Base-by-base conservation (phyloP, 805 yeast species). In the Danielia reshetovae region DNA sequence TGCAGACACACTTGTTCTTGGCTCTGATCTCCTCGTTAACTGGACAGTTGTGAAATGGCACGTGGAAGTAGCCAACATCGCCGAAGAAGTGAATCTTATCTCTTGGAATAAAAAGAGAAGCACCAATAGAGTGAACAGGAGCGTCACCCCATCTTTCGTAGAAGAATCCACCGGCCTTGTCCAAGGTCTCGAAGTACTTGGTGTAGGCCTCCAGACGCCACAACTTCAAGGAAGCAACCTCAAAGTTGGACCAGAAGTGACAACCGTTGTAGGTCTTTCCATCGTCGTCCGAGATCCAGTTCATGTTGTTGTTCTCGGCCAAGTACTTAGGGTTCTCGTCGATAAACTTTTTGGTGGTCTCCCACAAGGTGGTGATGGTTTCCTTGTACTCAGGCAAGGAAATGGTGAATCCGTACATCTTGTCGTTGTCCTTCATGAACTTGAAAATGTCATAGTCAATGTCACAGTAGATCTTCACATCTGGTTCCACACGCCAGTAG, bases 401-500 rank as follows among this genome's bases (percentile, higher is more conserved):
- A 34, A 93, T 82, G 23, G 90, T 86, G 62, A 89, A 90, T 2
- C 95, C 94, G 58, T 90, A 93, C 40, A 75, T 79, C 61, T 88
- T 88, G 40, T 75, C 65, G 49, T 84, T 77, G 38, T 78, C 79
- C 46, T 86, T 72, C 83, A 90, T 74, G 43, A 81, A 74, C 50
- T 76, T 73, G 66, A 90, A 90, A 10, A 96, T 89, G 58, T 90
- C 98, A 59, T 79, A 82, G 52, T 81, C 78, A 39, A 88, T 67
- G 60, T 88, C 95, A 70, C 96, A 87, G 62, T 69, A 81, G 49
- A 87, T 75, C 59, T 75, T 75, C 56, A 84, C 74, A 55, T 79
- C 85, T 13, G 96, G 96, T 61, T 88, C 96, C 36, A 88, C 95
- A 64, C 96, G 78, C 96, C 96, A 88, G 70, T 88, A 88, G 72